Evolutionary conservation across 2,329 filamentous ascomycete species (phyloP).

Genomic region (Thelonectria blattea): DNA sequence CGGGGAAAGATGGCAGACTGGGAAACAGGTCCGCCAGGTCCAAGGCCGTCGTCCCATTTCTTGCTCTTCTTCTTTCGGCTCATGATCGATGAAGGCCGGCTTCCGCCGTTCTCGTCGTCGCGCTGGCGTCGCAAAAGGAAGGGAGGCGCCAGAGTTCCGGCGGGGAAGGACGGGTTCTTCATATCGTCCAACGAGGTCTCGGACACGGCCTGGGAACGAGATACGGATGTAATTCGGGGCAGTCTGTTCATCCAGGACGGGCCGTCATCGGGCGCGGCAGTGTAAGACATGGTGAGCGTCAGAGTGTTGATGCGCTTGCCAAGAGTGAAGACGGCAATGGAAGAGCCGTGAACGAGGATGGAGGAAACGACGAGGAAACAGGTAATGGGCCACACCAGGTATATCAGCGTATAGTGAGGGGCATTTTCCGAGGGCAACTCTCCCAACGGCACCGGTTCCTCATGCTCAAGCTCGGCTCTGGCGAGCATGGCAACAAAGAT

Average conservation of each 20-base stretch:
- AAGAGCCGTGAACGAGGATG: constrained; percentile 96
- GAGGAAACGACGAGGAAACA: constrained; percentile 94
- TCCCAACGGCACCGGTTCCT: constrained; percentile 74
- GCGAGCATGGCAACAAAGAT: constrained; percentile 95
- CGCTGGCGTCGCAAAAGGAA: constrained; percentile 82
- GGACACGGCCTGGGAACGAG: constrained; percentile 85
- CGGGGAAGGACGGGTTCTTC: constrained; percentile 65
- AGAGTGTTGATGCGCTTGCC: constrained; percentile 98
- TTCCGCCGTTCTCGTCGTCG: constrained; percentile 69
- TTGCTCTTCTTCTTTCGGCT: constrained; percentile 69
- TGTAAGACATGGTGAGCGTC: constrained; percentile 95
- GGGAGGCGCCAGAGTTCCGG: constrained; percentile 75
- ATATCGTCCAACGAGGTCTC: constrained; percentile 73
- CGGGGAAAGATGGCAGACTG: constrained; percentile 87
- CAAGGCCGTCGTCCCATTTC: constrained; percentile 73
- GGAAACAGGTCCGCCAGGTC: constrained; percentile 84
- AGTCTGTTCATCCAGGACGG: constrained; percentile 95
- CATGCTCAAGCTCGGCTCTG: constrained; percentile 85
- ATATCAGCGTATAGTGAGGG: constrained; percentile 72
- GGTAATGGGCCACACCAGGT: constrained; percentile 93
- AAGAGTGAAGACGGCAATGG: constrained; percentile 94
- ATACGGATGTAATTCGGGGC: constrained; percentile 70
- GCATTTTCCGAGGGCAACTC: constrained; percentile 61
- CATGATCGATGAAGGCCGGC: constrained; percentile 65
- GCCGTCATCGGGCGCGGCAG: constrained; percentile 84